Evolutionary conservation across 1,284 basidiomycete species (phyloP), one percentile per base, ranked within the genome.

Genomic region (Cystobasidium sp.): DNA sequence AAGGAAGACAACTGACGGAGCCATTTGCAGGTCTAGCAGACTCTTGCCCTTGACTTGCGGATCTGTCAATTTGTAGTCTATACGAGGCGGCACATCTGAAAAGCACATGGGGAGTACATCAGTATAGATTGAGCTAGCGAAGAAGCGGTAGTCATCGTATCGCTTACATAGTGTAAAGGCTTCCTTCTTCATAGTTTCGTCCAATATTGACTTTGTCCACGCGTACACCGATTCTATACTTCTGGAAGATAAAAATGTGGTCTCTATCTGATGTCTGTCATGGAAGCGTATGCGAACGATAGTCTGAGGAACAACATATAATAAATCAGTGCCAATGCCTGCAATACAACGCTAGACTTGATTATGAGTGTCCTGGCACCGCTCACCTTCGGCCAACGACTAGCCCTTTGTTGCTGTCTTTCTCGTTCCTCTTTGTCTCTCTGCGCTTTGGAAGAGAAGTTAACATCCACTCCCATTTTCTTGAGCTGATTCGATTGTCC

Each of bases 21-120:
- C 88, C 43, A 94, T 84, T 31, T 90, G 88, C 9, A 95, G 85
- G 63, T 92, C 87, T 0, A 85, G 83, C 1, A 95, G 84, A 10
- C 86, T 87, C 69, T 89, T 84, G 77, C 89, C 87, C 76, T 87
- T 88, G 41, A 93, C 88, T 72, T 86, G 84, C 9, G 87, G 86
- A 80, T 94, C 92, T 4, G 89, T 91, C n/a, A 91, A 90, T 77
- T 88, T 90, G 77, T 93, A 85, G 74, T 95, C 93, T 47, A 88
- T 87, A 78, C 88, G 89, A 0, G 93, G 92, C 16, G 92, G 92
- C 3, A 86, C 62, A 59, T 84, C 75, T 93, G 90, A 82, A 90
- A 90, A 91, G 91, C 75, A 22, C 76, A 52, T 31, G 5, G 5
- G 31, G 31, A 31, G 31, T 31, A 52, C 41, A 39, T n/a, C 9